A percentile compares a stretch with the other conserved stretches of the same genome.
Conservation (phyloP, 1,284 basidiomycete genomes). For the Afroboletus lepidellus region DNA sequence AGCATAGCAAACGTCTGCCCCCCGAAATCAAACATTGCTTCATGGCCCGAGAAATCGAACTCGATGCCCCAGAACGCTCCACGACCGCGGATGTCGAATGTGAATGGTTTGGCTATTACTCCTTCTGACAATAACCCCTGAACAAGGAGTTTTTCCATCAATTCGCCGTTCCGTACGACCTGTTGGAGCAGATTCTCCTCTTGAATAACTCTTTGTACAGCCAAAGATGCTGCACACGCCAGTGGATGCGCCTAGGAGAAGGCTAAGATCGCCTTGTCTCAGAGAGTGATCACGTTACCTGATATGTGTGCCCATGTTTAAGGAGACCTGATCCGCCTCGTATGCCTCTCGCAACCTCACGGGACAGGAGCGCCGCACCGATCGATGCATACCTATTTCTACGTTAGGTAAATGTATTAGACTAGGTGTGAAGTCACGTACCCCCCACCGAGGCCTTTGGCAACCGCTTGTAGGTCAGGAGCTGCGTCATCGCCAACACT, state of each 20-base stretch:
- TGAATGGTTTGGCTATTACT: constrained; percentile 57
- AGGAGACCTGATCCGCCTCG: constrained; percentile 63
- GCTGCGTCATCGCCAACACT: constrained; percentile 70
- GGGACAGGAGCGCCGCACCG: constrained; percentile 75
- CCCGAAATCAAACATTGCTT: constrained; percentile 49
- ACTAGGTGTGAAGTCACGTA: constrained; percentile 35
- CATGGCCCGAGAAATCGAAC: constrained; percentile 59
- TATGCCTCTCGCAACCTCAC: constrained; percentile 68
- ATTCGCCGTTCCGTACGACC: constrained; percentile 58
- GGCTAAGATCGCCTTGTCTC: constrained; percentile 4
- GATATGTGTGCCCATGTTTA: constrained; percentile 88
- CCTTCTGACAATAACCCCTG: constrained; percentile 54
- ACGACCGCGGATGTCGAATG: constrained; percentile 74
- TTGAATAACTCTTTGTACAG: constrained; percentile 73
- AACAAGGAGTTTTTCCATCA: constrained; percentile 57
- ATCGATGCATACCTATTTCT: constrained; percentile 72
- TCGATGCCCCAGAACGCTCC: constrained; percentile 84
- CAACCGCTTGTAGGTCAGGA: constrained; percentile 83
- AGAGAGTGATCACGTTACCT: constrained; percentile 41
- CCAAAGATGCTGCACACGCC: constrained; percentile 74
- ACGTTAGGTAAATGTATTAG: constrained; percentile 4
- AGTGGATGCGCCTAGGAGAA: constrained; percentile 61
- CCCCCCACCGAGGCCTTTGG: constrained; percentile 87
- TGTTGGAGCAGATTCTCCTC: constrained; percentile 69
- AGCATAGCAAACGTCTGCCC: constrained; percentile 55